Evolutionary conservation across 495 filamentous ascomycete genomes (phyloP).

Genomic region (Aspergillus egyptiacus): DNA sequence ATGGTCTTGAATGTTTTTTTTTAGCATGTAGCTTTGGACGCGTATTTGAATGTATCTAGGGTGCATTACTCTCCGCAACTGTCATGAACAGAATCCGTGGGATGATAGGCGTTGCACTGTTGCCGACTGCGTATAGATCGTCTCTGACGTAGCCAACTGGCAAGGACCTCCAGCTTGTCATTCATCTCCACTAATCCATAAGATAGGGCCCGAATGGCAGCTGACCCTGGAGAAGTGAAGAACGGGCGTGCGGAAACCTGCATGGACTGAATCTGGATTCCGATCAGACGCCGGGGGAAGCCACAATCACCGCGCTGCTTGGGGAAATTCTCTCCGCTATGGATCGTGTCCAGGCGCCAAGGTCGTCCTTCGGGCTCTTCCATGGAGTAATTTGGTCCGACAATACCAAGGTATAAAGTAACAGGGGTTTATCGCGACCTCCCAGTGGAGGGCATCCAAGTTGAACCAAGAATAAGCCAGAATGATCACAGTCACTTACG

Average conservation of each 20-base stretch:
- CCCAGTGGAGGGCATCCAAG: background rate
- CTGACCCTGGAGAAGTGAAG: background rate
- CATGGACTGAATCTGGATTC: slow-evolving; percentile 6
- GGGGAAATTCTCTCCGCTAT: slow-evolving; percentile 14
- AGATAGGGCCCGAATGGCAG: background rate
- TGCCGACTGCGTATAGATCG: too few relatives aligned
- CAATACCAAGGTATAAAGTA: background rate
- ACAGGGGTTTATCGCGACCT: too few relatives aligned
- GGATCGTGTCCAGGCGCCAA: background rate
- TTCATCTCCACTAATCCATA: background rate
- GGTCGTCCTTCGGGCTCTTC: background rate
- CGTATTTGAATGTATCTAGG: too few relatives aligned
- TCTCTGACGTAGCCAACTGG: too few relatives aligned
- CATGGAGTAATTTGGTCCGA: slow-evolving; percentile 12
- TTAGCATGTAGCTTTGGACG: too few relatives aligned
- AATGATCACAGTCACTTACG: slow-evolving; percentile 25
- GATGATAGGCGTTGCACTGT: too few relatives aligned
- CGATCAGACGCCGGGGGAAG: slow-evolving; percentile 9
- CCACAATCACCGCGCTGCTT: background rate
- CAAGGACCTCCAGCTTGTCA: background rate
- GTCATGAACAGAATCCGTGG: too few relatives aligned
- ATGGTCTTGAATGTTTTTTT: background rate
- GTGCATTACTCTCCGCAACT: too few relatives aligned
- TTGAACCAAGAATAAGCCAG: background rate
- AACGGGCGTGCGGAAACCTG: background rate